Percentiles rank a stretch among this genome's conserved stretches.
phyloP scores from a whole-genome alignment of 495 filamentous ascomycete genomes.

The Tuber magnatum region DNA sequence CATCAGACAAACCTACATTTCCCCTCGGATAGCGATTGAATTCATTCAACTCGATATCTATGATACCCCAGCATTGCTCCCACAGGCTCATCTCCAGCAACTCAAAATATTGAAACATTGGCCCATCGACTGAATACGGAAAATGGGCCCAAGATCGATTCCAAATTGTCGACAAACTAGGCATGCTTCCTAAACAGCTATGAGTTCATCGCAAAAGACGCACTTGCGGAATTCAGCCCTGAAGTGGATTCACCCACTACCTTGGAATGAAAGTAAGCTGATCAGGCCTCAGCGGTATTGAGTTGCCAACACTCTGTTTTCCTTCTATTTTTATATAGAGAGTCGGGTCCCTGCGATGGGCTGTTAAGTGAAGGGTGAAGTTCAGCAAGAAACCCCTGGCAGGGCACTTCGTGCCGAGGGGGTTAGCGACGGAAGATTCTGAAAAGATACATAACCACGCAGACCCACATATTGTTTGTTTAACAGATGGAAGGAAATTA shows the following conservation, averaged over 20 bases:
- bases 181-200: background rate
- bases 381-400: no score
- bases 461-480: background rate
- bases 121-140: background rate
- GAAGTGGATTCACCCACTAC: background rate
- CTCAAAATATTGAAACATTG: background rate
- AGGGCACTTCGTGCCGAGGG: background rate
- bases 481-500: background rate
- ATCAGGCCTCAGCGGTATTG: background rate
- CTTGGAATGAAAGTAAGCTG: background rate
- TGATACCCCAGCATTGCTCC: background rate
- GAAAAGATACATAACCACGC: background rate
- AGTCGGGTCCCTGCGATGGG: background rate
- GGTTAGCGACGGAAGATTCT: background rate
- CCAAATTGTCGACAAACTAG: background rate
- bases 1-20: background rate
- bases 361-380: background rate
- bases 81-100: background rate
- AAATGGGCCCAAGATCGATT: background rate
- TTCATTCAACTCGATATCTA: no score
- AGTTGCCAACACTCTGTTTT: background rate
- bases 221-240: background rate
- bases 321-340: background rate
- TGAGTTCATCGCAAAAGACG: background rate
- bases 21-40: no score